Conservation (phyloP, 495 filamentous ascomycete genomes). For the Aspergillus campestris region DNA sequence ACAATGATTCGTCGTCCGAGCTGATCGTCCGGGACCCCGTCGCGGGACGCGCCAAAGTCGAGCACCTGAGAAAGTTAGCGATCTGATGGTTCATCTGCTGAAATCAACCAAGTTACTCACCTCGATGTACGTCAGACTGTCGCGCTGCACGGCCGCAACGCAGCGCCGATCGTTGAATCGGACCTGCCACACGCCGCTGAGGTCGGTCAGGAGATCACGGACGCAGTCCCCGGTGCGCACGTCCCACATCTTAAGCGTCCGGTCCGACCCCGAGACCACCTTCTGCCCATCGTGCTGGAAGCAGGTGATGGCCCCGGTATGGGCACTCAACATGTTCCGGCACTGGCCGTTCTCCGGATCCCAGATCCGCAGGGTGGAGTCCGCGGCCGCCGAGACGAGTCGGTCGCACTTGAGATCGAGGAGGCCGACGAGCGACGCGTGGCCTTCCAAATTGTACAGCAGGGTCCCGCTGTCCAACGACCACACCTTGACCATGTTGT, state of each 20-base stretch:
- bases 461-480: conserved; percentile 82
- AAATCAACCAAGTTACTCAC: conserved; percentile 43
- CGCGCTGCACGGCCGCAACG: conserved; percentile 92
- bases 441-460: conserved; percentile 86
- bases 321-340: conserved; percentile 79
- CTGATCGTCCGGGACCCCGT: conserved; percentile 64
- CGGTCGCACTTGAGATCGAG: conserved; percentile 80
- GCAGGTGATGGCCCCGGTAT: conserved; percentile 96
- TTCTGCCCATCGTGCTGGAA: conserved; percentile 98
- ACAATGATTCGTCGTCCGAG: conserved; percentile 76
- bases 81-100: not conserved
- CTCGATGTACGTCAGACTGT: conserved; percentile 90
- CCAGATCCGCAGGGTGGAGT: conserved; percentile 94
- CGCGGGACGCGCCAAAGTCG: conserved; percentile 84
- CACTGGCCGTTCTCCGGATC: conserved; percentile 91
- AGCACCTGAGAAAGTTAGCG: conserved; percentile 50
- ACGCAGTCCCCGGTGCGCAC: conserved; percentile 85
- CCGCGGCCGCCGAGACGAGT: conserved; percentile 89
- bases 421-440: conserved; percentile 87
- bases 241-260: conserved; percentile 99
- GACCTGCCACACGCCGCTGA: conserved; percentile 97
- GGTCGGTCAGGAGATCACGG: conserved; percentile 88
- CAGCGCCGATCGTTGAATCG: conserved; percentile 94
- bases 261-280: conserved; percentile 91
- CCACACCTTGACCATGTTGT: conserved; percentile 97